Percentiles rank a stretch among this genome's conserved stretches.
Conservation (phyloP, 177 flowering plant species). For the Telopea speciosissima region DNA sequence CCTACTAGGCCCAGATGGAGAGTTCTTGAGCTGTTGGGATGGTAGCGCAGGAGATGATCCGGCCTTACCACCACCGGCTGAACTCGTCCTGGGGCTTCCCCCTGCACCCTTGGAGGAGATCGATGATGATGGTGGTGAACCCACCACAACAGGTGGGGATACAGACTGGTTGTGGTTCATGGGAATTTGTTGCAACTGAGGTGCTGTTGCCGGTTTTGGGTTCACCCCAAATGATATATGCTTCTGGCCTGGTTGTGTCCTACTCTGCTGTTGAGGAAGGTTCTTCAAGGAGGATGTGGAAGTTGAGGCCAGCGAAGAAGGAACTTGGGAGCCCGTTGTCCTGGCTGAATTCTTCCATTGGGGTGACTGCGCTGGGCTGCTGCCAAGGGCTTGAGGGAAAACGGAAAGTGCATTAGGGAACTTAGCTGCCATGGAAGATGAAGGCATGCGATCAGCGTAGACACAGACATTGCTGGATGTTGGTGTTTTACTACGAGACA, state of each 20-base stretch:
- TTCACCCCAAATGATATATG: background rate
- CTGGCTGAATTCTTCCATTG: conserved; percentile 71
- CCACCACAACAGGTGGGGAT: conserved; percentile 48
- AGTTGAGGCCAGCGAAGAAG: conserved; percentile 36
- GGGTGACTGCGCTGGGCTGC: conserved; percentile 53
- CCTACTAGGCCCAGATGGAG: conserved; percentile 34
- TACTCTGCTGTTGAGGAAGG: conserved; percentile 51
- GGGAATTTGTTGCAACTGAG: conserved; percentile 42
- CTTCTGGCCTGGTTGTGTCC: background rate
- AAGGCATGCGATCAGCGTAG: conserved; percentile 52
- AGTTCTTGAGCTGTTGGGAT: conserved; percentile 37
- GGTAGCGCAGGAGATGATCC: conserved; percentile 33
- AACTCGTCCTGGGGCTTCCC: background rate
- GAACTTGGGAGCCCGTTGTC: conserved; percentile 30
- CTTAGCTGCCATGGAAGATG: conserved; percentile 47
- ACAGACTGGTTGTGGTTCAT: conserved; percentile 33
- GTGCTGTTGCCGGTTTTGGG: conserved; percentile 14
- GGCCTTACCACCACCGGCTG: conserved; percentile 21
- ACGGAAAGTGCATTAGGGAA: conserved; percentile 47
- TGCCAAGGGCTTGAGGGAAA: conserved; percentile 52
- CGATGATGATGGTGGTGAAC: conserved; percentile 58
- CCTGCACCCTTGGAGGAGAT: conserved; percentile 30
- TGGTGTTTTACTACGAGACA: conserved; percentile 44
- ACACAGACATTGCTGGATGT: conserved; percentile 40
- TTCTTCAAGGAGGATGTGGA: conserved; percentile 44